Evolutionary conservation across 208 protist genomes (phyloP).

Genomic region (Borovskyia barvae): DNA sequence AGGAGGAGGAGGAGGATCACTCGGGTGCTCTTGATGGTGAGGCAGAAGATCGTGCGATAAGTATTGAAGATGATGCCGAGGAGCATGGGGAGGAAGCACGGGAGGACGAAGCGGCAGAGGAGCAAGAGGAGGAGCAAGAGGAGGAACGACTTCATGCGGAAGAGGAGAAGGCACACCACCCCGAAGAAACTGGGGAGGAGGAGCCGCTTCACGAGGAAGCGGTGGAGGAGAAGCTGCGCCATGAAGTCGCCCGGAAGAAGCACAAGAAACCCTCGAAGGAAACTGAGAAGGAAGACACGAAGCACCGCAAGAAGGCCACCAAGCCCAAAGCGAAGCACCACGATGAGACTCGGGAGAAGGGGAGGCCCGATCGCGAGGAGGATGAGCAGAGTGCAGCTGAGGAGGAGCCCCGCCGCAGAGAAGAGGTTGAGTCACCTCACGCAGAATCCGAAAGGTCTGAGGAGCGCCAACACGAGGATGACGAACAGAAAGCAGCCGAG

Average conservation of each 20-base stretch:
- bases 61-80: conserved; percentile 2
- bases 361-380: conserved; percentile 4
- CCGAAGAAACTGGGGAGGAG: conserved; percentile 5
- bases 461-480: conserved; percentile 6
- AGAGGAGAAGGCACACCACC: conserved; percentile 10
- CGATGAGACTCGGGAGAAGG: too few relatives aligned
- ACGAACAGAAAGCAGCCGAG: background rate
- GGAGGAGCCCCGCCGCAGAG: too few relatives aligned
- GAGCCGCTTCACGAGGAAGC: too few relatives aligned
- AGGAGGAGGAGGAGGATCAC: conserved; percentile 8
- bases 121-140: background rate
- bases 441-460: too few relatives aligned
- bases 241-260: too few relatives aligned
- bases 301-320: background rate
- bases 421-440: too few relatives aligned
- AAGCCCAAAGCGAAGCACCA: background rate
- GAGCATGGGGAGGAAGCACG: conserved; percentile 10
- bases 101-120: conserved; percentile 1
- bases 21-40: too few relatives aligned
- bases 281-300: background rate
- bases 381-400: conserved; percentile 2
- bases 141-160: conserved; percentile 14
- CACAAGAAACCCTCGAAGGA: too few relatives aligned
- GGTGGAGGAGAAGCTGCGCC: too few relatives aligned
- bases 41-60: conserved; percentile 25